Evolutionary conservation across 202 grass and related monocot species (phyloP), one percentile per base, ranked within the genome.

Genomic region (Brachypodium distachyon): DNA sequence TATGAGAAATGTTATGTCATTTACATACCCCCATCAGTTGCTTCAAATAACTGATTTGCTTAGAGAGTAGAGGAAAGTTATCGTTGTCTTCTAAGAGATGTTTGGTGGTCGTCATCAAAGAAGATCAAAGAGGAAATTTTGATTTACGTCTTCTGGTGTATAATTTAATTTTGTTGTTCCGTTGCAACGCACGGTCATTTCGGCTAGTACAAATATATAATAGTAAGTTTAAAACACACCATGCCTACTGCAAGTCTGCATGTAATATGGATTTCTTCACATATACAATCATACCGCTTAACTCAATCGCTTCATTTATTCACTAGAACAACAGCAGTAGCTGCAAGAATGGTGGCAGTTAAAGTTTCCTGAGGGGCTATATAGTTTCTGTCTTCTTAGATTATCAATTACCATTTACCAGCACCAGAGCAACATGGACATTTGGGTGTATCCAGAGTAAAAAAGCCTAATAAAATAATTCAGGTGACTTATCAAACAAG

Each of bases 221-320:
- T 77, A 16, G 11, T 61, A 31, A 60, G 12, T 77, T 55, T 62
- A 18, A 77, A 77, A 49, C 18, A 41, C 16, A 3, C n/a, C 11
- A 69, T 11, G 54, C 12, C 62, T 54, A 81, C 36, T 37, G 55
- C 26, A 47, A 75, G 42, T 59, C 52, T 50, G 43, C 80, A 19
- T 17, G 17, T 75, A 73, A 80, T 32, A 61, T 27, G 33, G 53
- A 43, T 34, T 64, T 76, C 53, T 54, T 66, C 18, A 13, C 68
- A 61, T 60, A 13, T 13, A 61, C 50, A 78, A 48, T 47, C 65
- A 27, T 21, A 78, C 38, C 48, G 33, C 70, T 61, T 39, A 32
- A 63, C 39, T 78, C 55, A 61, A 61, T 54, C 62, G 27, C 63
- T 55, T 69, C 21, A 62, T 76, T 75, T 76, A 86, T 81, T 58